Base-by-base conservation (phyloP, 495 filamentous ascomycete genomes). In the Penicillium malachiteum region DNA sequence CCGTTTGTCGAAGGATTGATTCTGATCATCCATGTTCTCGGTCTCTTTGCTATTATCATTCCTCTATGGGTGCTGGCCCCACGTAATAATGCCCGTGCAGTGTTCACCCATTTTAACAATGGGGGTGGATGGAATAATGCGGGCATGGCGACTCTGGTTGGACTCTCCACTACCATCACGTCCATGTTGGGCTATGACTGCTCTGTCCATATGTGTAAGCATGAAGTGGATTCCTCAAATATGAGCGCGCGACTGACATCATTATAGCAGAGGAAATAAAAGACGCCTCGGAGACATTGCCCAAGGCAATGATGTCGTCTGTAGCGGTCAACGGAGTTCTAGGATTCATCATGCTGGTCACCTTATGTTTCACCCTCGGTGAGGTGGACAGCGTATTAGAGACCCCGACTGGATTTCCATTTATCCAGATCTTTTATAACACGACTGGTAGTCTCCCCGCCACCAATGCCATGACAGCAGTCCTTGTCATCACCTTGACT, bases 71-170 rank as follows among this genome's bases (percentile, higher is more conserved):
- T 11, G 83, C 51, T 75, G 72, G 1, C 75, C 83, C 45, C 70
- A 82, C 14, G 79, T 78, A 10, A 83, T 26, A 52, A 43, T 2
- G 74, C 78, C 3, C 75, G 71, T 39, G 83, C 84, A 50, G 82
- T 84, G n/a, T 84, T 84, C 63, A 55, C 58, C 3, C 71, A 80
- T 11, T 84, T 85, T 61, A 75, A 84, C 53, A 84, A 84, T 54
- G 70, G 72, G 39, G 77, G 80, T 3, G 82, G 82, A 16, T 83
- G 80, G 54, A 70, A 71, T 14, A 64, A 67, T 9, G 68, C 74
- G 0, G 83, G 81, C 63, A 71, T 76, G 7, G 77, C 76, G 1
- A 76, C 84, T 33, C 54, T 84, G 13, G 82, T 81, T 14, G 70
- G 82, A 10, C 59, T 85, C 14, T 81, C 84, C 55, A 71, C 73